Evolutionary conservation across 2,329 filamentous ascomycete genomes (phyloP), one percentile per base, ranked within the genome.

Genomic region (Colletotrichum sp.): DNA sequence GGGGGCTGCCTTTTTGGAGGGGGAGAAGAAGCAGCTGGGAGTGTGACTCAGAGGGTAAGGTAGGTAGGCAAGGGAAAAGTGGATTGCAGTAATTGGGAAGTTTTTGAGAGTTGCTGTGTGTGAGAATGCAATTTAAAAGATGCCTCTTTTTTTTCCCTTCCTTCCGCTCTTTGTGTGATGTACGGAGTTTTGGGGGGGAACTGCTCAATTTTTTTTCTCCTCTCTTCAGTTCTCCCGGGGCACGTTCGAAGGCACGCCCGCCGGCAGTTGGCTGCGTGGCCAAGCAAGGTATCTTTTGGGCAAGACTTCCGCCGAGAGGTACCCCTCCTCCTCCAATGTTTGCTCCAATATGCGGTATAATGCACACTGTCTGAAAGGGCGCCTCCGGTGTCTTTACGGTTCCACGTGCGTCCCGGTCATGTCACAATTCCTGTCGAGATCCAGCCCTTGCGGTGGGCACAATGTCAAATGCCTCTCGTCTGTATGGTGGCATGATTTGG

Each of bases 1-100:
- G 72, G 66, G 57, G n/a, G 68, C 24, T 69, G 57, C 47, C 47
- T 59, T 69, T 72, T 72, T 73, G 21, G 31, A 43, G 54, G 61
- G 29, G 57, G 9, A 29, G 38, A 31, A 63, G 31, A 31, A 63
- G 31, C 24, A n/a, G 15, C 59, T 59, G 57, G 36, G 57, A 31
- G 18, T 59, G 70, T 73, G 70, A 73, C 70, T 73, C 70, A 70
- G 59, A 70, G 38, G 51, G 36, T 59, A 47, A 47, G 43, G 43
- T 21, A 47, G 43, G 43, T 21, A 47, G 43, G 43, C 47, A 36
- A 58, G n/a, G 5, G 36, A 38, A 67, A 66, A 54, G 66, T 65
- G 33, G 33, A 38, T 57, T 70, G 43, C 43, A 29, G 8, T 27
- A 47, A 21, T 58, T 58, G 57, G 29, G n/a, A 59, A 12, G 31